Base-by-base conservation (phyloP, 73 alveolate genomes). In the Urostyla sp. region DNA sequence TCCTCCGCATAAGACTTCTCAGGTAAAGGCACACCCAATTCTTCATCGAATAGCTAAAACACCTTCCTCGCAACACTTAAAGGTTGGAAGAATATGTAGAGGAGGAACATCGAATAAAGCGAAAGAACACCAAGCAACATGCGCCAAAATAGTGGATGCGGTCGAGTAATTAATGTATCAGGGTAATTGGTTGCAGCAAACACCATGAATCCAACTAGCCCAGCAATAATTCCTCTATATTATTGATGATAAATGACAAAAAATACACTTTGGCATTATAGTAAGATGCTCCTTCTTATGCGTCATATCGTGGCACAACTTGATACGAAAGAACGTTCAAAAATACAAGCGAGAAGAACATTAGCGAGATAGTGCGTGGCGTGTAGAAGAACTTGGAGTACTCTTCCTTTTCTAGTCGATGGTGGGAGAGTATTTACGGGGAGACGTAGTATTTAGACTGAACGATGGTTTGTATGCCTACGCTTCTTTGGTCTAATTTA, bases 141-240 rank as follows among this genome's bases (percentile, higher is more conserved):
- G 66, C 98, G 81, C 98, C 98, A 94, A 51, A 91, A 69, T 43
- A 77, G 81, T 5, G 98, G 97, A 52, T 94, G 98, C 3, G 98
- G 98, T 55, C 98, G 61, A 43, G 61, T 79, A 55, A 86, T 57
- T 40, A 58, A 34, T 2, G 93, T 38, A 52, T 90, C 91, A 28
- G 93, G 94, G 74, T 78, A 51, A 66, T 77, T 83, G 52, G 60
- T 56, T 4, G 91, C 36, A 16, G 87, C 50, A 55, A 84, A 84
- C 21, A 69, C 69, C 5, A 76, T 5, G 45, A 89, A 67, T 18
- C 57, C 31, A 31, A 88, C 51, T 4, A 81, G 46, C 0, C 69
- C 58, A 1, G 81, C 83, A 0, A 34, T 35, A 13, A 75, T 21
- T 2, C 91, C 92, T 11, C 85, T 73, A 50, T 21, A 53, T 16